A percentile compares a stretch with the other conserved stretches of the same genome.
phyloP scores from a whole-genome alignment of 768 basidiomycete species.

The Pholiota molesta region DNA sequence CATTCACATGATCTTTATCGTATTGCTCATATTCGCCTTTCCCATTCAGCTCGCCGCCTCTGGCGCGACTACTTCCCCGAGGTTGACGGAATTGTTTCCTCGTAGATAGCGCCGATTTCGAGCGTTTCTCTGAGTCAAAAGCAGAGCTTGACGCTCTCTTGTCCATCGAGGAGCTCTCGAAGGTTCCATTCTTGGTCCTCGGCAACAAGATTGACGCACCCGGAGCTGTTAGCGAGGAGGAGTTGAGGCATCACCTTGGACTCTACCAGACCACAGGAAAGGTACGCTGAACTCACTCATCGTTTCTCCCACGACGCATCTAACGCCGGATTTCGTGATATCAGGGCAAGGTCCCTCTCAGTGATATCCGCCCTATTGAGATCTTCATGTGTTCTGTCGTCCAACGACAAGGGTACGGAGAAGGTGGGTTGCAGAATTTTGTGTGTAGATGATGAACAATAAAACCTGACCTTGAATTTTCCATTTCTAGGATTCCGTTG shows the following conservation, averaged over 20 bases:
- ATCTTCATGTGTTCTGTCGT: constrained; percentile 99
- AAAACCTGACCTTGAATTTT: constrained; percentile 9
- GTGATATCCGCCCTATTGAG: constrained; percentile 97
- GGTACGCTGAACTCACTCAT: constrained; percentile 48
- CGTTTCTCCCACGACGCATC: not conserved
- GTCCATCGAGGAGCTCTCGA: constrained; percentile 91
- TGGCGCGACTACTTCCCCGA: constrained; percentile 99
- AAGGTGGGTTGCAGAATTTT: constrained; percentile 56
- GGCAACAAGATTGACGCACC: constrained; percentile 99
- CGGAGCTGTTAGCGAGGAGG: constrained; percentile 96
- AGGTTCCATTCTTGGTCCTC: constrained; percentile 97
- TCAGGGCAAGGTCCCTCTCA: constrained; percentile 96
- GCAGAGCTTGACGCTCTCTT: constrained; percentile 96
- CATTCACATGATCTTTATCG: not conserved
- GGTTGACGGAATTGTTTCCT: constrained; percentile 99
- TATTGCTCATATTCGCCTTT: not conserved
- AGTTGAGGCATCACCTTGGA: constrained; percentile 92
- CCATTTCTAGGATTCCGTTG: constrained; percentile 80
- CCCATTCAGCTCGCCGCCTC: constrained; percentile 81
- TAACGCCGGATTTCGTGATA: constrained; percentile 4
- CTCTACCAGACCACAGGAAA: constrained; percentile 99
- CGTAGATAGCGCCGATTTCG: constrained; percentile 95
- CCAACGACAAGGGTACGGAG: constrained; percentile 97
- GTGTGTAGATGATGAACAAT: not conserved
- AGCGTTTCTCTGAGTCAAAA: constrained; percentile 95